Conservation (phyloP, 129 eudicot species). For the Cynara cardunculus region DNA sequence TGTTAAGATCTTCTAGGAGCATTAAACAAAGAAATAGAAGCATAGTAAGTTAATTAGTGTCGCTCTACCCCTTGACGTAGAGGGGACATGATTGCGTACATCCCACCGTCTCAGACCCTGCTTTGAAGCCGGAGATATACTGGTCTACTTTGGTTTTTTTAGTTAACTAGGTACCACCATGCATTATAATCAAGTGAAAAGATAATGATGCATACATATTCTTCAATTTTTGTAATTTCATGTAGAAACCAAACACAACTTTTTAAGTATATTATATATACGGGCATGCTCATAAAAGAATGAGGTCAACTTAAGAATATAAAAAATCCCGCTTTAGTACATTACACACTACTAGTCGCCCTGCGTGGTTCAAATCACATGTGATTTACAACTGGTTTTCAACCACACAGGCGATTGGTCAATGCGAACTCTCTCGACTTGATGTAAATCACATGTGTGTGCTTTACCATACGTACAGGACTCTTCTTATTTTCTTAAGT, state of each 20-base stretch:
- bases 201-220: too few species aligned
- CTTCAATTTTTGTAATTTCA: background rate
- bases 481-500: background rate
- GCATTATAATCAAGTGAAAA: too few species aligned
- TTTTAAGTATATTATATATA: conserved; percentile 57
- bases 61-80: too few species aligned
- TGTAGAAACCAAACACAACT: conserved; percentile 2
- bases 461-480: too few species aligned
- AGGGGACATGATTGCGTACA: background rate
- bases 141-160: too few species aligned
- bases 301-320: too few species aligned
- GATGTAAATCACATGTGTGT: too few species aligned
- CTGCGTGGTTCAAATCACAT: too few species aligned
- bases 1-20: background rate
- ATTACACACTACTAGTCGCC: background rate
- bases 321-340: too few species aligned
- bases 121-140: too few species aligned
- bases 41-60: background rate
- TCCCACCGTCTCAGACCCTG: background rate
- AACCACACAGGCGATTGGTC: background rate
- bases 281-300: conserved; percentile 28
- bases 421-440: background rate
- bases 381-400: background rate
- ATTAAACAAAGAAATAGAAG: background rate
- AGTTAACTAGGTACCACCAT: background rate